Evolutionary conservation across 805 yeast species (phyloP), one percentile per base, ranked within the genome.

Genomic region (Hanseniaspora vineae): DNA sequence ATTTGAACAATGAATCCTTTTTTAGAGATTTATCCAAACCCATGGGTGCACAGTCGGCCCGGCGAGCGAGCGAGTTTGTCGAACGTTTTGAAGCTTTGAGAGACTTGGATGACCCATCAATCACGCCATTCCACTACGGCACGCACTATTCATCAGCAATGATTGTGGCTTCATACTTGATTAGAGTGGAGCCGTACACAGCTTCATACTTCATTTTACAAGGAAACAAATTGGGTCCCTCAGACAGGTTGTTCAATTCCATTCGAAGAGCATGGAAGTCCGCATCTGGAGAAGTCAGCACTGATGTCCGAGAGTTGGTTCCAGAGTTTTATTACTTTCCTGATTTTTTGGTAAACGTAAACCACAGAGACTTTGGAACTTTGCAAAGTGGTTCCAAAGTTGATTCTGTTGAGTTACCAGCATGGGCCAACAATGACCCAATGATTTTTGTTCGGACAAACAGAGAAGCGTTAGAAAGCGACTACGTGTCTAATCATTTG

Each of bases 71-170:
- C 0, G 78, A 77, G 55, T 87, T 86, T 55, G 65, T 68, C 44
- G 92, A 85, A 48, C 64, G 96, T 46, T 88, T 71, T 55, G 81
- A 81, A 18, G 88, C 94, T 0, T 64, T 85, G 20, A 72, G 67
- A 19, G 78, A 83, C 47, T 66, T 87, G 49, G 55, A 73, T 15
- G 88, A 82, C 52, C 68, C 64, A 0, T 57, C 66, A 5, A 69
- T 86, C 0, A 87, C 88, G 0, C 84, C 95, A 0, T 87, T 87
- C 62, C 95, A 87, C 60, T 87, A 87, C 57, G 96, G 96, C 2
- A 88, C 96, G 0, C 96, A 87, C 61, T 87, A 87, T 59, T 86
- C 95, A 0, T 84, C 95, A 0, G 94, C 96, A 0, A 88, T 87
- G 96, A 86, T 87, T 58, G 95, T 86, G 2, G 74, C 94, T 0